Base-by-base conservation (phyloP, 805 yeast species). In the Candida odintsovae region DNA sequence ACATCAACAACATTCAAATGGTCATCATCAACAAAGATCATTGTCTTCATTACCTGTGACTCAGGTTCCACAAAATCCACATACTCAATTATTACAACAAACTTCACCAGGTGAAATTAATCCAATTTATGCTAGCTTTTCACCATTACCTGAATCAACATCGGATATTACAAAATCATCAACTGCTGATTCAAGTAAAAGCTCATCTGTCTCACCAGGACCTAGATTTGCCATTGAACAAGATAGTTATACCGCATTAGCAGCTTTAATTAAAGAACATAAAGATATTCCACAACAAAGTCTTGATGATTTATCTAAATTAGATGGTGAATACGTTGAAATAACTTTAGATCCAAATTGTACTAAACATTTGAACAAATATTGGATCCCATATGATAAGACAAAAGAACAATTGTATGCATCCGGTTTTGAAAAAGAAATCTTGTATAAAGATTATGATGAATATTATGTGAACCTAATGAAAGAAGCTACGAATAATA, bases 261-360 rank as follows among this genome's bases (percentile, higher is more conserved):
- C 48, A 4, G 50, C 55, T 2, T 31, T 52, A 19, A 38, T 56
- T 41, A 50, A 45, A 31, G 49, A 49, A 3, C 56, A 56, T 33
- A 46, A 52, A 38, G 59, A 56, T 29, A n/a, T 50, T 12, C 48
- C 48, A 25, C 29, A 48, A 19, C 37, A 29, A n/a, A 50, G 50
- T 33, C 25, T 55, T 25, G 58, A 57, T 28, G 46, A 43, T 18
- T 29, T 58, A 4, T 46, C 57, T 13, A 43, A 46, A 19, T 36
- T 54, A 9, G 58, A 55, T 42, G 43, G 44, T 3, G 57, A 57
- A 38, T 55, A 51, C 36, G 52, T 52, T 3, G 59, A 55, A 39
- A 55, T 59, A 19, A 50, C 50, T 1, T 28, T 59, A 9, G 57
- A 55, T 36, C 61, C 60, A n/a, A 50, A 50, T 9, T 59, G 64